These are phyloP conservation scores for Acer campestre DNA, from an alignment of 345 rosid species.

Conservation along the genomic window DNA sequence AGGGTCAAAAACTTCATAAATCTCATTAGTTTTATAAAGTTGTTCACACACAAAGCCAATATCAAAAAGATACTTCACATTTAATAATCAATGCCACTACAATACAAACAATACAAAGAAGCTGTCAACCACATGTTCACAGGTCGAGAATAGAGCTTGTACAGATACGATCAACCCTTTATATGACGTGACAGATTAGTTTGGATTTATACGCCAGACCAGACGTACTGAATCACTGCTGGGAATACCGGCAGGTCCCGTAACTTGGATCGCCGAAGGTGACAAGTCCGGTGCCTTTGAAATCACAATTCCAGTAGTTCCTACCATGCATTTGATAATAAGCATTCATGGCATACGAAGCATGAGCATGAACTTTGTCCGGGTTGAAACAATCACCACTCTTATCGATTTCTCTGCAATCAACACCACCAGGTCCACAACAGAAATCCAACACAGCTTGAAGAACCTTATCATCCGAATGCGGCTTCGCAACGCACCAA, in stretches of 20 bases:
- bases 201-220: too few relatives aligned
- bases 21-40: neutral
- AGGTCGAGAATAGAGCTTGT: too few relatives aligned
- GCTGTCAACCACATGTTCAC: conserved; percentile 8
- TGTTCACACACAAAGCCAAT: neutral
- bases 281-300: conserved; percentile 65
- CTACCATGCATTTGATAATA: conserved; percentile 75
- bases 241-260: conserved; percentile 58
- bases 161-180: too few relatives aligned
- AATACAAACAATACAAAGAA: neutral
- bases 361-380: conserved; percentile 63
- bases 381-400: conserved; percentile 53
- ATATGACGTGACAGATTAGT: too few relatives aligned
- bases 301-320: conserved; percentile 77
- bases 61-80: neutral
- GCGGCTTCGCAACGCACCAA: conserved; percentile 80
- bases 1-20: conserved; percentile 18
- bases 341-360: conserved; percentile 69
- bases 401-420: conserved; percentile 56
- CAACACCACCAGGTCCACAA: conserved; percentile 74
- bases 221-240: conserved; percentile 33
- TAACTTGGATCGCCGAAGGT: conserved; percentile 76
- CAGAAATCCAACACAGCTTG: conserved; percentile 58
- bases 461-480: conserved; percentile 59
- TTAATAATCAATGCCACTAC: neutral